A percentile compares a stretch with the other conserved stretches of the same genome.
phyloP scores from a whole-genome alignment of 2,329 filamentous ascomycete species.

The Niveomyces coronatus region DNA sequence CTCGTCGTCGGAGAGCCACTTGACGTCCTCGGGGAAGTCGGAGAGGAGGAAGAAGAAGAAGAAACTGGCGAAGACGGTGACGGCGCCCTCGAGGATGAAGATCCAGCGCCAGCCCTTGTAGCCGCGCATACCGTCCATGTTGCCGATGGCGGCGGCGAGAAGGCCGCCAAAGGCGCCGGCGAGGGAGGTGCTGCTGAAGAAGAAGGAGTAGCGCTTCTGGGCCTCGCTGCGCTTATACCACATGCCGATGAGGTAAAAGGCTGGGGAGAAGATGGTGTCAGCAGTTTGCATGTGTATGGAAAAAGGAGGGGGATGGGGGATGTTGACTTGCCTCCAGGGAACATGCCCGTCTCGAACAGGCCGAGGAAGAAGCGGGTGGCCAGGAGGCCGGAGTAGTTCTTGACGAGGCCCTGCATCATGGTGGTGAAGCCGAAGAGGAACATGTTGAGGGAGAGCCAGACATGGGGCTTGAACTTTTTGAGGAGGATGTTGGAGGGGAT shows the following conservation, averaged over 20 bases:
- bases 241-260: slow-evolving; percentile 67
- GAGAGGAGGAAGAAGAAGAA: slow-evolving; percentile 61
- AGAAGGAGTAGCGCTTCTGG: slow-evolving; percentile 86
- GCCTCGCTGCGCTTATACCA: slow-evolving; percentile 85
- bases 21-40: slow-evolving; percentile 63
- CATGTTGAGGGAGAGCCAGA: slow-evolving; percentile 76
- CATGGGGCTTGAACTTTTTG: slow-evolving; percentile 39
- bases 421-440: slow-evolving; percentile 70
- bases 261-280: slow-evolving; percentile 17
- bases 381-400: slow-evolving; percentile 68
- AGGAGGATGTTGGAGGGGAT: slow-evolving; percentile 44
- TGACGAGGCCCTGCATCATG: slow-evolving; percentile 64
- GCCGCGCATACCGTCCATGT: slow-evolving; percentile 62
- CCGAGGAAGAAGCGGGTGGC: slow-evolving; percentile 80
- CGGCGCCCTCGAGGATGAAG: slow-evolving; percentile 64
- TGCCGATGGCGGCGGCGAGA: slow-evolving; percentile 77
- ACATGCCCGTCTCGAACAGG: slow-evolving; percentile 65
- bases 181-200: slow-evolving; percentile 74
- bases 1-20: slow-evolving; percentile 64
- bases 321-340: slow-evolving; percentile 31
- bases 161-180: slow-evolving; percentile 81
- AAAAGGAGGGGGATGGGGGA: not conserved
- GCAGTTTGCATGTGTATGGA: not conserved
- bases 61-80: slow-evolving; percentile 52
- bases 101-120: slow-evolving; percentile 75